Conservation (phyloP, 768 basidiomycete genomes). For the Russula sp. region DNA sequence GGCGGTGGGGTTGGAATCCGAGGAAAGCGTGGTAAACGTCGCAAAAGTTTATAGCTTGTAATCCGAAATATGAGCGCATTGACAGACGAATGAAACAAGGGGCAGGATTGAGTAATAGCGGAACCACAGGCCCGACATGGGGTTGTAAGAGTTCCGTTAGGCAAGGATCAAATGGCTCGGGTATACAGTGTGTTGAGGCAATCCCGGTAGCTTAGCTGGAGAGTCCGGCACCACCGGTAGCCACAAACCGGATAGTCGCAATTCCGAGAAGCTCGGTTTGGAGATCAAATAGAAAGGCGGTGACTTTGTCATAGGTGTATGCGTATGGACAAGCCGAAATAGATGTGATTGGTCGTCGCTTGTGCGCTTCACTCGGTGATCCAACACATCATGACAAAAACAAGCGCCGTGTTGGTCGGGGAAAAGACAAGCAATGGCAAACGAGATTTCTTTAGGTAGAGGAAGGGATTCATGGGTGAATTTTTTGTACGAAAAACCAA, state of each 20-base stretch:
- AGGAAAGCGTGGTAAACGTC: neutral
- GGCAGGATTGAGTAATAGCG: neutral
- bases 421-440: neutral
- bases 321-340: conserved; percentile 2
- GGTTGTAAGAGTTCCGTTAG: neutral
- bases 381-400: neutral
- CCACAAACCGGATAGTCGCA: neutral
- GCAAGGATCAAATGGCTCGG: conserved; percentile 1
- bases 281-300: neutral
- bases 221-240: neutral
- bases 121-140: neutral
- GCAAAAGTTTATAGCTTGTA: neutral
- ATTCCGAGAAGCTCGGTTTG: conserved; percentile 11
- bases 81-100: neutral
- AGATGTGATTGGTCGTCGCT: conserved; percentile 1
- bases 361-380: neutral
- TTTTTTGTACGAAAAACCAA: neutral
- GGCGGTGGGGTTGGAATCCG: neutral
- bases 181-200: neutral
- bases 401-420: conserved; percentile 8
- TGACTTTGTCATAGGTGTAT: too few relatives aligned
- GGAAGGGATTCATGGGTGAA: too few relatives aligned
- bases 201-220: neutral
- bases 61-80: neutral
- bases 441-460: neutral